Percentiles rank a stretch among this genome's conserved stretches.
These are phyloP conservation scores for Aspergillus neotritici DNA, from an alignment of 2,329 filamentous ascomycete genomes.

Conservation along the genomic window DNA sequence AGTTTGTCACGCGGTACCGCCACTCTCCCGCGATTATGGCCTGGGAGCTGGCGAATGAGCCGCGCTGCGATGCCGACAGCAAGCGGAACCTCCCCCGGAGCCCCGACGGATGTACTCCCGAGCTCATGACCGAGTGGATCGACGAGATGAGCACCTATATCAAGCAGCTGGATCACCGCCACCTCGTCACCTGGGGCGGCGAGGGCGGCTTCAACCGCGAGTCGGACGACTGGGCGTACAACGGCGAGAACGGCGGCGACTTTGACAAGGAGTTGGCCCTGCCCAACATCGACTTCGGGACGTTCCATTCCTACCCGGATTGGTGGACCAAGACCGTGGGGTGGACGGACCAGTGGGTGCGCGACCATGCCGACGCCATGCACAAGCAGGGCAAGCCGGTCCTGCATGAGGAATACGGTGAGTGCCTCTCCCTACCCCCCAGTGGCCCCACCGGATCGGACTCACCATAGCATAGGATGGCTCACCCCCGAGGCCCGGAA, in stretches of 20 bases:
- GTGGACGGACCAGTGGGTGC: constrained; percentile 13
- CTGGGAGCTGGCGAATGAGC: constrained; percentile 14
- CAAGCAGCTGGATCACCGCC: constrained; percentile 11
- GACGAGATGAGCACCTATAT: constrained; percentile 13
- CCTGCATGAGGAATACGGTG: constrained; percentile 13
- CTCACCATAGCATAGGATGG: constrained; percentile 4
- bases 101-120: constrained; percentile 6
- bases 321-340: constrained; percentile 12
- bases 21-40: constrained; percentile 10
- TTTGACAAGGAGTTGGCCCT: constrained; percentile 9
- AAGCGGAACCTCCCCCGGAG: constrained; percentile 9
- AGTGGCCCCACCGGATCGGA: neutral
- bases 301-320: constrained; percentile 13
- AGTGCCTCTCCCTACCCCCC: neutral
- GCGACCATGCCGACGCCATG: constrained; percentile 4
- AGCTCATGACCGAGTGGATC: constrained; percentile 10
- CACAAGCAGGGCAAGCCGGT: constrained; percentile 7
- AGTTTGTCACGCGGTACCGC: constrained; percentile 9
- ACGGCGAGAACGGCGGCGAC: constrained; percentile 8
- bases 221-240: constrained; percentile 14
- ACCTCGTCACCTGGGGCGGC: constrained; percentile 13
- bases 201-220: constrained; percentile 13
- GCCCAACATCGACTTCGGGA: constrained; percentile 10
- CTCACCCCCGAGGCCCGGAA: constrained; percentile 6
- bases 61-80: constrained; percentile 10